Evolutionary conservation across 768 basidiomycete species (phyloP), one percentile per base, ranked within the genome.

Genomic region (Boletellus ananiceps): DNA sequence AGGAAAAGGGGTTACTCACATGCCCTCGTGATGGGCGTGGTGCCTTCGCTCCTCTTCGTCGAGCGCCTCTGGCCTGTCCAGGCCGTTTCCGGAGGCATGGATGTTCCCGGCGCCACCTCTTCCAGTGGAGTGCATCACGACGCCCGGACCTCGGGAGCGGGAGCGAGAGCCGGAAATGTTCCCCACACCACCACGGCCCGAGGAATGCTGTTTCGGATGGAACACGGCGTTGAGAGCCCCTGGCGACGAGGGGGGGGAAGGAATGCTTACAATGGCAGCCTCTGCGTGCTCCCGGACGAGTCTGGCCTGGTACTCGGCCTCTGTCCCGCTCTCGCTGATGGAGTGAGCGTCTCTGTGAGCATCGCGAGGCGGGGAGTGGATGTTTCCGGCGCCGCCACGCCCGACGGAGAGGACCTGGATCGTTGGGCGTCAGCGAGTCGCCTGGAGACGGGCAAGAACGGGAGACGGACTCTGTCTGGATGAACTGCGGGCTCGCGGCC

Each of bases 321-420:
- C 56, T 40, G 50, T 42, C 38, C 39, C 44, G 11, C 68, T 58
- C 18, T 68, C 67, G 1, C 59, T 36, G 1, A 69, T 68, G 13
- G 64, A 50, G 15, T 57, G 58, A 6, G 66, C 44, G 45, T 82
- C 83, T 32, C 82, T 79, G 19, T 88, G 88, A 1, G 83, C 44
- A 19, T 37, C 44, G 44, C 19, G 46, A 7, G 46, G 5, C 4
- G 46, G 83, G 2, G 88, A 86, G 49, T 87, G 82, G 44, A 93
- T 82, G 74, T 94, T 94, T 8, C 91, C 92, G 8, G 78, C 78
- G 14, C 92, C 92, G 23, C 92, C 91, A 44, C 90, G 81, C 11
- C 92, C 92, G 37, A 77, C 77, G 16, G 80, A 82, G 54, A 69
- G 72, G 54, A 56, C n/a, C 57, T 55, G 32, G 13, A 19, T 25